phyloP scores from a whole-genome alignment of 305 asterid species.

The Plantago coronopus region DNA sequence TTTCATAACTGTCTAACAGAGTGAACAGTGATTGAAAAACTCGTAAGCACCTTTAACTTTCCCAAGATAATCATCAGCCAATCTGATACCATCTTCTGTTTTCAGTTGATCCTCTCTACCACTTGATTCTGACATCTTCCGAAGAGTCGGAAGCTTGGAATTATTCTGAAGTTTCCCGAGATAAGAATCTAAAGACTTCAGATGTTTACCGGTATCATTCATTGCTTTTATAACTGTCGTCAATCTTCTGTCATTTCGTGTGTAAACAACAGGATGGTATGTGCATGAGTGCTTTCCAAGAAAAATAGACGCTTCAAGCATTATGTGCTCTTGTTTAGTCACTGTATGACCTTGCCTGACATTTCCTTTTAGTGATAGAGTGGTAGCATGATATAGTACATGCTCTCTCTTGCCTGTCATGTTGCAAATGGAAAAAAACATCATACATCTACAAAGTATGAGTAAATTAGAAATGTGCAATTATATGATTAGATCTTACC shows the following conservation, averaged over 20 bases:
- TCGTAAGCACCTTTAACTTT: conserved; percentile 36
- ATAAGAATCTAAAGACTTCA: conserved; percentile 55
- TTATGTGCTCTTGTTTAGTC: conserved; percentile 11
- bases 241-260: conserved; percentile 26
- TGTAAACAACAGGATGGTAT: conserved; percentile 16
- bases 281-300: conserved; percentile 15
- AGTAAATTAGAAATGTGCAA: conserved; percentile 4
- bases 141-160: conserved; percentile 22
- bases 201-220: conserved; percentile 47
- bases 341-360: conserved; percentile 23
- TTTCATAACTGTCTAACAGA: not conserved
- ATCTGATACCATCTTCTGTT: conserved; percentile 33
- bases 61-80: conserved; percentile 42
- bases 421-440: conserved; percentile 5
- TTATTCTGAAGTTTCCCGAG: conserved; percentile 45
- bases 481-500: conserved; percentile 12
- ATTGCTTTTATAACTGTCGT: conserved; percentile 31
- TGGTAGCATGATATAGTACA: conserved; percentile 16
- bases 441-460: conserved; percentile 2
- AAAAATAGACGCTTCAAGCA: conserved; percentile 19
- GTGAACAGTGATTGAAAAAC: not conserved
- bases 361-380: conserved; percentile 22
- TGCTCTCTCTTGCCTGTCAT: conserved; percentile 32
- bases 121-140: conserved; percentile 23
- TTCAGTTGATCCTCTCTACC: conserved; percentile 23